These are phyloP conservation scores for Colletotrichum destructivum DNA, from an alignment of 2,329 filamentous ascomycete genomes.

Conservation along the genomic window DNA sequence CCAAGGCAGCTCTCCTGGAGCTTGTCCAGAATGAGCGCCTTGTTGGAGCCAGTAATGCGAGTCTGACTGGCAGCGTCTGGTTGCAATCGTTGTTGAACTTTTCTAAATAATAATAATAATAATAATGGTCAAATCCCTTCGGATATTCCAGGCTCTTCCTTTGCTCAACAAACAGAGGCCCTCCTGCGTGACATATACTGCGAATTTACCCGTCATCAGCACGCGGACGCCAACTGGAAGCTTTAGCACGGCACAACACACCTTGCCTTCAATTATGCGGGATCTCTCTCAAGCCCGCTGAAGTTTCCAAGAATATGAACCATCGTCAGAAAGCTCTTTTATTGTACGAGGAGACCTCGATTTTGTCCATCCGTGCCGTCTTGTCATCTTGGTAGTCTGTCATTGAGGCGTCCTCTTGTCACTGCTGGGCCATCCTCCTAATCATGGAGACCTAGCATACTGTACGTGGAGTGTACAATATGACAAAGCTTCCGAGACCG, in stretches of 20 bases:
- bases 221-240: no score
- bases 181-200: slow-evolving; percentile 47
- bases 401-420: not conserved
- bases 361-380: slow-evolving; percentile 15
- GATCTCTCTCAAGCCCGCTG: no score
- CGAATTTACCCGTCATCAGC: no score
- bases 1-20: slow-evolving; percentile 17
- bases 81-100: slow-evolving; percentile 42
- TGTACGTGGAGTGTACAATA: not conserved
- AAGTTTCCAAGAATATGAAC: slow-evolving; percentile 26
- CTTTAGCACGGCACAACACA: no score
- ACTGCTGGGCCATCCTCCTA: slow-evolving; percentile 11
- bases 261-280: no score
- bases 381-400: slow-evolving; percentile 25
- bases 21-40: slow-evolving; percentile 11
- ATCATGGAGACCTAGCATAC: not conserved
- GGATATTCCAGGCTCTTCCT: slow-evolving; percentile 44
- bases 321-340: slow-evolving; percentile 16
- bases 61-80: slow-evolving; percentile 35
- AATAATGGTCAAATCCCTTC: slow-evolving; percentile 44
- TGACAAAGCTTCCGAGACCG: not conserved
- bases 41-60: slow-evolving; percentile 26
- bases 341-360: slow-evolving; percentile 21
- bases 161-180: slow-evolving; percentile 49
- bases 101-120: no score